A percentile compares a stretch with the other conserved stretches of the same genome.
These are phyloP conservation scores for Daldinia bambusicola DNA, from an alignment of 495 filamentous ascomycete genomes.

Conservation along the genomic window DNA sequence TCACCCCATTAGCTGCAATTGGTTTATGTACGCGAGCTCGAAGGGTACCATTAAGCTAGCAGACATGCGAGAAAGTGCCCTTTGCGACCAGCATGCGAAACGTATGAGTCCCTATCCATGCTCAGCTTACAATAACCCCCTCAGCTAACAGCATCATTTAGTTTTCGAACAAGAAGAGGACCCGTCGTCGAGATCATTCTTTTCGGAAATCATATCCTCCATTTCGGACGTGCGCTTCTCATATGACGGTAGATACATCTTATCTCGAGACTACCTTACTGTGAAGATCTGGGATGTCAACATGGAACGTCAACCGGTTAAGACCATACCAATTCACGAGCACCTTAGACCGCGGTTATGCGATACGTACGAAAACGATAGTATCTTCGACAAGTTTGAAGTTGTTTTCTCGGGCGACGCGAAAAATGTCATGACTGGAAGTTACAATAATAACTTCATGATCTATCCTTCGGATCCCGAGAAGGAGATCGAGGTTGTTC, in stretches of 20 bases:
- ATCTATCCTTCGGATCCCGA: slow-evolving; percentile 97
- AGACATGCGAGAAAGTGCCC: slow-evolving; percentile 94
- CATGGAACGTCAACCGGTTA: slow-evolving; percentile 96
- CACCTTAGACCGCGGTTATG: slow-evolving; percentile 93
- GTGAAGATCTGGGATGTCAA: slow-evolving; percentile 99
- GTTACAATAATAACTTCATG: slow-evolving; percentile 99
- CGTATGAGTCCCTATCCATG: slow-evolving; percentile 63
- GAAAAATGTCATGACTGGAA: slow-evolving; percentile 99
- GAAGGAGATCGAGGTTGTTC: slow-evolving; percentile 95
- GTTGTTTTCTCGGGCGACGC: slow-evolving; percentile 98
- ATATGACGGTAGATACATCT: slow-evolving; percentile 93
- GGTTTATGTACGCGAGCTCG: slow-evolving; percentile 99
- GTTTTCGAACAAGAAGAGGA: slow-evolving; percentile 99
- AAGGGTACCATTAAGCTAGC: slow-evolving; percentile 99
- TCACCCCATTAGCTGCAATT: slow-evolving; percentile 96
- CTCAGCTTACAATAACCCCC: neutral
- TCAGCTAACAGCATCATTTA: slow-evolving; percentile 52
- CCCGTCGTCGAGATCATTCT: slow-evolving; percentile 97
- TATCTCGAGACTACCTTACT: slow-evolving; percentile 96
- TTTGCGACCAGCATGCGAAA: slow-evolving; percentile 96
- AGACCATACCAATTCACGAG: slow-evolving; percentile 98
- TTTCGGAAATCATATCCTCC: slow-evolving; percentile 99
- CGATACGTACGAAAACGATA: slow-evolving; percentile 99
- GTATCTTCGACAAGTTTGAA: slow-evolving; percentile 99
- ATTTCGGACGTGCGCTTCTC: slow-evolving; percentile 99